Base-by-base conservation (phyloP, 768 basidiomycete genomes). In the Termitomyces sp. region DNA sequence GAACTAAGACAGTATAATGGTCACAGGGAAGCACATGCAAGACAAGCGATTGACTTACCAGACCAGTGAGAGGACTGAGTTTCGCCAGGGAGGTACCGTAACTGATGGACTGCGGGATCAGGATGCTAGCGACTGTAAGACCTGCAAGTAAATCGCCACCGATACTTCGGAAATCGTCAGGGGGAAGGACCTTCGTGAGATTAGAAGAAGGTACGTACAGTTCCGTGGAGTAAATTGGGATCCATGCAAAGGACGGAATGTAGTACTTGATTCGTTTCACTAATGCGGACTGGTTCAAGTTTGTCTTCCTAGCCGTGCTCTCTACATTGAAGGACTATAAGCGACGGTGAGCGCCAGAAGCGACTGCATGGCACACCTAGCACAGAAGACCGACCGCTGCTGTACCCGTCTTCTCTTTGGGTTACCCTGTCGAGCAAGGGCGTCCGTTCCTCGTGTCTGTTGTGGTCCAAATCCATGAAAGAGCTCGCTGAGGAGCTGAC, bases 41-140 rank as follows among this genome's bases (percentile, higher is more conserved):
- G 2, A 14, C 29, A 24, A 29, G n/a, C 24, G 6, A 22, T 41
- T 22, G 14, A 73, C 88, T 62, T 65, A 92, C 90, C 66, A 98
- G 74, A 50, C 95, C 95, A 44, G 92, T 82, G 2, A 92, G 81
- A 13, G 94, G 94, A 60, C 84, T 89, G 41, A 97, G 74, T 62
- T 90, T 85, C 18, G 94, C 93, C 12, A 98, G 75, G 0, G 92
- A 89, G 3, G 90, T 85, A 8, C 92, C 95, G 66, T 98, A 97
- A 69, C 90, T 92, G 68, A 97, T 90, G 1, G 92, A 90, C 69
- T 92, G 87, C 6, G 91, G 90, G 66, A 92, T 88, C 44, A 92
- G 77, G 80, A 92, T 88, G 51, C 84, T 86, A 20, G 90, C 88
- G 9, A 97, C 85, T 0, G 94, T 94, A 29, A 94, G 66, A 18